phyloP scores from a whole-genome alignment of 1,284 basidiomycete species.

The Fomitiporia mediterranea region DNA sequence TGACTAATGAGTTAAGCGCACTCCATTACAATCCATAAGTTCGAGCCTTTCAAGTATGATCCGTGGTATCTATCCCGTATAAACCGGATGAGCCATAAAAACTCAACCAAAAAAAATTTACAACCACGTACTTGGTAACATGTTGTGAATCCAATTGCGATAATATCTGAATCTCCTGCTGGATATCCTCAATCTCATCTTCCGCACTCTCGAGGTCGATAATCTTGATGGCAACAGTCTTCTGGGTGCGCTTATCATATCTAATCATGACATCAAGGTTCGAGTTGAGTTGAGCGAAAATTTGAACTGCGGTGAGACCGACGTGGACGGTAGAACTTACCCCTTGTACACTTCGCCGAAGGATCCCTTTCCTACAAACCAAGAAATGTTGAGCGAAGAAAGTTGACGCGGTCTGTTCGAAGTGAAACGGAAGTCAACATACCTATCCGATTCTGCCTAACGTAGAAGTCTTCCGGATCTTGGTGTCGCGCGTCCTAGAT shows the following conservation, averaged over 20 bases:
- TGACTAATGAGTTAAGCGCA: slow-evolving; percentile 37
- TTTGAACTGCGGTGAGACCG: slow-evolving; percentile 12
- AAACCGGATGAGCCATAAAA: neutral
- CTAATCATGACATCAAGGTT: slow-evolving; percentile 35
- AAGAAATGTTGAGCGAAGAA: slow-evolving; percentile 5
- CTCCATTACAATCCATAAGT: slow-evolving; percentile 99
- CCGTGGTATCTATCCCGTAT: slow-evolving; percentile 77
- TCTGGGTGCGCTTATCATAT: slow-evolving; percentile 87
- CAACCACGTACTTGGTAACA: slow-evolving; percentile 74
- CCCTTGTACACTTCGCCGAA: slow-evolving; percentile 99
- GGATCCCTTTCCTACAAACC: slow-evolving; percentile 79
- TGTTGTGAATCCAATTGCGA: slow-evolving; percentile 95
- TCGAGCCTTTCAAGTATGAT: slow-evolving; percentile 90
- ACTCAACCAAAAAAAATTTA: neutral
- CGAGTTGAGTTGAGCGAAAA: slow-evolving; percentile 9
- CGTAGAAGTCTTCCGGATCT: slow-evolving; percentile 94
- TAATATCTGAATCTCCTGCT: slow-evolving; percentile 97
- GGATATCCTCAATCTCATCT: slow-evolving; percentile 99
- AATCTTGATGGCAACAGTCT: slow-evolving; percentile 97
- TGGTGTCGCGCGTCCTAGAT: slow-evolving; percentile 62
- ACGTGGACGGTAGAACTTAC: slow-evolving; percentile 38
- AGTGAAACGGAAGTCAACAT: slow-evolving; percentile 27
- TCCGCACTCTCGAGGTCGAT: slow-evolving; percentile 98
- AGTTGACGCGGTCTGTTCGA: slow-evolving; percentile 3
- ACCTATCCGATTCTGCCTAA: slow-evolving; percentile 96